These are phyloP conservation scores for Fusarium continuum DNA, from an alignment of 2,329 filamentous ascomycete species.

Conservation along the genomic window DNA sequence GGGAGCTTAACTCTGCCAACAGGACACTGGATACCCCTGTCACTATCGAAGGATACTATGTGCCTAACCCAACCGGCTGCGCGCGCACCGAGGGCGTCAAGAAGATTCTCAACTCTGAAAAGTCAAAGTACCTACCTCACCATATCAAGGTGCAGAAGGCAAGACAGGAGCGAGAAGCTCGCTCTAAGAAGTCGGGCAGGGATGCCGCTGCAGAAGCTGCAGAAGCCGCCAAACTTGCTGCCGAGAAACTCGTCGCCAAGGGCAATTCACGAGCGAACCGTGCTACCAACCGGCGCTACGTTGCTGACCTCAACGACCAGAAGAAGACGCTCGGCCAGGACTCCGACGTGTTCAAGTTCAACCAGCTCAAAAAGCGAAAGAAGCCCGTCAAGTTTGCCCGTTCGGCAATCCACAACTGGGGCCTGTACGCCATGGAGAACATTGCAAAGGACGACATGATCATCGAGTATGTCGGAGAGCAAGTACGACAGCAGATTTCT, in stretches of 20 bases:
- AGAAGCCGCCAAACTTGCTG: slow-evolving; percentile 76
- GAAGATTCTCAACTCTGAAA: slow-evolving; percentile 96
- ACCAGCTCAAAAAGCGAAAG: slow-evolving; percentile 99
- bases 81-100: slow-evolving; percentile 93
- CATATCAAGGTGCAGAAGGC: slow-evolving; percentile 95
- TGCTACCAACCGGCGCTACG: slow-evolving; percentile 92
- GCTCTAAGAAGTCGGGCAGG: slow-evolving; percentile 71
- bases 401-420: slow-evolving; percentile 99
- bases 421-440: slow-evolving; percentile 95
- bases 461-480: slow-evolving; percentile 98
- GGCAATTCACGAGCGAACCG: slow-evolving; percentile 93
- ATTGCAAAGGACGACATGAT: slow-evolving; percentile 99
- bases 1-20: slow-evolving; percentile 60
- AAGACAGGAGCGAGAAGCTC: slow-evolving; percentile 88
- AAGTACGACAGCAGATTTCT: slow-evolving; percentile 96
- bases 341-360: slow-evolving; percentile 94
- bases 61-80: slow-evolving; percentile 83
- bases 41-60: slow-evolving; percentile 74
- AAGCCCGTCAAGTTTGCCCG: slow-evolving; percentile 98
- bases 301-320: slow-evolving; percentile 94
- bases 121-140: slow-evolving; percentile 97
- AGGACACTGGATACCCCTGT: slow-evolving; percentile 47
- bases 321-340: slow-evolving; percentile 86
- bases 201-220: slow-evolving; percentile 72
- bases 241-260: slow-evolving; percentile 83